Base-by-base conservation (phyloP, 2,329 filamentous ascomycete species). In the Trichoderma endophyticum region DNA sequence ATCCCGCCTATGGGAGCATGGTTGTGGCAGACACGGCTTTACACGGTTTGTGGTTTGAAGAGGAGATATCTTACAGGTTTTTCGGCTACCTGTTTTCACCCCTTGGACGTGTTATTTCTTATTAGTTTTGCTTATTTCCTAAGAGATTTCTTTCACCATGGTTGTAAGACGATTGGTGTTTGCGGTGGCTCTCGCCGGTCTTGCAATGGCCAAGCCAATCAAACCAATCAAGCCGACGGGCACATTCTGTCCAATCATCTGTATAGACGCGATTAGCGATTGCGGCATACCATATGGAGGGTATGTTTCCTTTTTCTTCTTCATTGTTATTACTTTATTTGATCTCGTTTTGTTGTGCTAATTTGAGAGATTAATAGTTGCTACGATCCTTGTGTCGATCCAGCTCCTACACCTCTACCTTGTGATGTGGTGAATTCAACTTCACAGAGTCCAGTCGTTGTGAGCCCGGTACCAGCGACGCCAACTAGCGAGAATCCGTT, bases 371-470 rank as follows among this genome's bases (percentile, higher is more conserved):
- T 2, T 30, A 26, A 21, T 14, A 81, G 79, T 6, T 81, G 80
- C 60, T 81, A 78, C 71, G 74, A 80, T 69, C 72, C 74, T 15
- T 81, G 80, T 72, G 72, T 71, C 34, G 57, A 78, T 8, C 51
- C 71, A 15, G 66, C 74, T 21, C 78, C 78, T 11, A 73, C 71
- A 3, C 73, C 74, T 9, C 75, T 75, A 28, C 74, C 75, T 24
- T 77, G 77, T 39, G 36, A 8, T 3, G 14, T 43, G 36, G 15
- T 1, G 36, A 43, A 18, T 43, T 7, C 36, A 43, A 43, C 15
- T 43, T 18, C 36, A 18, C 36, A 39, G 15, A 18, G 6, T 43
- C 36, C 39, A n/a, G 18, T 43, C 1, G 39, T 43, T 0, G 39
- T 43, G 39, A 43, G 39, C 39, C 43, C 43, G 12, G n/a, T 51